Conservation (phyloP, 208 protist species). For the Trypanosoma boissoni region DNA sequence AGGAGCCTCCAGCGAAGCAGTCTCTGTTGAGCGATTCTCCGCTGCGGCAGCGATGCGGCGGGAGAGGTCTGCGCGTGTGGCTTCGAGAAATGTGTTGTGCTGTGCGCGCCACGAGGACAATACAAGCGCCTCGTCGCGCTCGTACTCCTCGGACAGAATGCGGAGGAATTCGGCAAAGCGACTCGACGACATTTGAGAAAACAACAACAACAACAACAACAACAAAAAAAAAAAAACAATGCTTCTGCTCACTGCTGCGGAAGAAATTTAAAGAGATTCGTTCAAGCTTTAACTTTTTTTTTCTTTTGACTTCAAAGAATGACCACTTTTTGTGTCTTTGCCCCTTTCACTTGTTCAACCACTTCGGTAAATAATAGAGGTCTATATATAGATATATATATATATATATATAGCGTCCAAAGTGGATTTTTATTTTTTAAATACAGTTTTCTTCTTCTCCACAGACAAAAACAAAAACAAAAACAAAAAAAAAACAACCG, state of each 20-base stretch:
- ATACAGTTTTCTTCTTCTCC: slow-evolving; percentile 2
- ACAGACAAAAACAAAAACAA: slow-evolving; percentile 3
- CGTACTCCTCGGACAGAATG: neutral
- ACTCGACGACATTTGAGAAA: neutral
- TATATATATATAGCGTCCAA: slow-evolving; percentile 1
- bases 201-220: no score
- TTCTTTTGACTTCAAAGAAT: no score
- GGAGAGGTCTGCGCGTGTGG: neutral
- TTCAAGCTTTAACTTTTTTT: no score
- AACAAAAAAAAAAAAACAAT: no score
- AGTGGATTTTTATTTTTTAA: neutral
- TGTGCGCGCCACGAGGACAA: neutral
- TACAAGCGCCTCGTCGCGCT: neutral
- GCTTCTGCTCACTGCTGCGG: no score
- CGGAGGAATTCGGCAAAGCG: neutral
- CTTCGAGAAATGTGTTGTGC: neutral
- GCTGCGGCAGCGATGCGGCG: no score
- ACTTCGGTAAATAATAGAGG: neutral
- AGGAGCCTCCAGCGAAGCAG: no score
- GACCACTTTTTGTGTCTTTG: no score
- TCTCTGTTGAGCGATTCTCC: no score
- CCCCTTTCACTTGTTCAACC: neutral
- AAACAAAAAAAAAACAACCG: neutral
- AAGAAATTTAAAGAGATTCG: no score
- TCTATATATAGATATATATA: slow-evolving; percentile 10